Base-by-base conservation (phyloP, 345 rosid species). In the Corchorus capsularis region DNA sequence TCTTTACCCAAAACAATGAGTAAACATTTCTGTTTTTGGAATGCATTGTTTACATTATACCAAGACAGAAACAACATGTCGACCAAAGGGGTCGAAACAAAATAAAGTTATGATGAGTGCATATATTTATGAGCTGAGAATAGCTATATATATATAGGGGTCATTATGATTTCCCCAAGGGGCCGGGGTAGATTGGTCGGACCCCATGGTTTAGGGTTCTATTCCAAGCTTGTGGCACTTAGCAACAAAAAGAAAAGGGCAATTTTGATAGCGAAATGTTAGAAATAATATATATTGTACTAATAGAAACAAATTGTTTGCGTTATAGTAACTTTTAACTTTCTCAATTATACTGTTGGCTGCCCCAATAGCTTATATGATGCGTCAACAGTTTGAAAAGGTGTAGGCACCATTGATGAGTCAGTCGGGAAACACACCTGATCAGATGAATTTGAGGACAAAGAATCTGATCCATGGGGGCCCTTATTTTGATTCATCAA, bases 341-440 rank as follows among this genome's bases (percentile, higher is more conserved):
- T 19, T 22, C 27, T 22, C 27, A 27, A 27, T 27, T 19, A 37
- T 60, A 39, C 43, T 50, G 80, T 78, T 27, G 27, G 39, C 43
- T 50, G 27, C 27, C 62, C 9, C 47, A 34, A 35, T 57, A 71
- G 63, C 78, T 41, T 41, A 45, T 50, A 19, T 78, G 75, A 75
- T 69, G 69, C 43, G 68, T 79, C 78, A 55, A 75, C 73, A 56
- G 70, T 47, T 75, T 46, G 35, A 41, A 64, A 41, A 49, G 47
- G 17, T 63, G 27, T 27, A 27, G 27, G 27, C 27, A 73, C 56
- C 86, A 76, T 81, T 77, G 81, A 81, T 77, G 67, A 72, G 79
- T 81, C 86, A 71, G 76, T 80, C 74, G 61, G 66, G 76, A 76
- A 27, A 27, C 27, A 71, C 82, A 83, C 72, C 81, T 75, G 82